A percentile compares a stretch with the other conserved stretches of the same genome.
These are phyloP conservation scores for Porodaedalea pini DNA, from an alignment of 1,284 basidiomycete species.

Conservation along the genomic window DNA sequence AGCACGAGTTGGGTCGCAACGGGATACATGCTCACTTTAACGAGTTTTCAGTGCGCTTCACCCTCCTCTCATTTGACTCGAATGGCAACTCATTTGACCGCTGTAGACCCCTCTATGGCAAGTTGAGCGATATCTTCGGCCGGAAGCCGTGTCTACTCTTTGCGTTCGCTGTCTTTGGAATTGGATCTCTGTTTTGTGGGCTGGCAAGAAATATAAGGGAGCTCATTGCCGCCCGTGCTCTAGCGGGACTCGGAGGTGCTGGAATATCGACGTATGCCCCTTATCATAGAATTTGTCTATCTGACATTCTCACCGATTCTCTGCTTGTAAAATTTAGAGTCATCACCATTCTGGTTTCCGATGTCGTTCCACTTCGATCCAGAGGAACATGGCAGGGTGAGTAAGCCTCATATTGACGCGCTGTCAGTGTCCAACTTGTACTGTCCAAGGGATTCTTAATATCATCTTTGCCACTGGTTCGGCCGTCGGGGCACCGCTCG, in stretches of 20 bases:
- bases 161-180: slow-evolving; percentile 50
- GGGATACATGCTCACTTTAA: slow-evolving; percentile 56
- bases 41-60: slow-evolving; percentile 54
- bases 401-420: neutral
- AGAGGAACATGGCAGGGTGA: slow-evolving; percentile 63
- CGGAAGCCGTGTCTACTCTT: slow-evolving; percentile 55
- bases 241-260: slow-evolving; percentile 61
- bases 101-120: slow-evolving; percentile 56
- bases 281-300: neutral
- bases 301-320: neutral
- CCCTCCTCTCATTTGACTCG: neutral
- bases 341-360: slow-evolving; percentile 59
- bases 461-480: slow-evolving; percentile 55
- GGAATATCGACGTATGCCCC: slow-evolving; percentile 57
- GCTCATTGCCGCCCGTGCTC: slow-evolving; percentile 51
- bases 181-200: slow-evolving; percentile 54
- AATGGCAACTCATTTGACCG: neutral
- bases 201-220: slow-evolving; percentile 52
- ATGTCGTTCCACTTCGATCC: slow-evolving; percentile 54
- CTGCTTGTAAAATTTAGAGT: slow-evolving; percentile 35
- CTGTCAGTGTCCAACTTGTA: neutral
- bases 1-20: slow-evolving; percentile 67
- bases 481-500: slow-evolving; percentile 53
- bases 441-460: slow-evolving; percentile 45
- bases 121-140: slow-evolving; percentile 64